A percentile compares a stretch with the other conserved stretches of the same genome.
These are phyloP conservation scores for Diaporthe sp. DNA, from an alignment of 2,329 filamentous ascomycete genomes.

Conservation along the genomic window DNA sequence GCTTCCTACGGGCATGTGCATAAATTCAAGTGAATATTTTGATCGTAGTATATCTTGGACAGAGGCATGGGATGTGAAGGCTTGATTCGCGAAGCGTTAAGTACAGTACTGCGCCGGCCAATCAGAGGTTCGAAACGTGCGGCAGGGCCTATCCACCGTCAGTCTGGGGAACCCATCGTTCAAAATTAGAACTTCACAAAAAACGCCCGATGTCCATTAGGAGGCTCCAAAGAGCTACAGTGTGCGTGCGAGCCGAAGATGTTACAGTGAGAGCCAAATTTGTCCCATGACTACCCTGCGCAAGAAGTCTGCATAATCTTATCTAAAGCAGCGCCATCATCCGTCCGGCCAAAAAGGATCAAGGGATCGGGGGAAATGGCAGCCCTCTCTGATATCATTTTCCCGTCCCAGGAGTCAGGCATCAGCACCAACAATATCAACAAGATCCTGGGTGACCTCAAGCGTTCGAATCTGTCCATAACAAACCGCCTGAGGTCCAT, in stretches of 20 bases:
- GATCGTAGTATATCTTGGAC: neutral
- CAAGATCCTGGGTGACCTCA: constrained; percentile 78
- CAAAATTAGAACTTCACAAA: neutral
- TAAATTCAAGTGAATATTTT: neutral
- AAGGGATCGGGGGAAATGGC: constrained; percentile 42
- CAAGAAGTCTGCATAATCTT: neutral
- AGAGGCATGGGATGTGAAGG: neutral
- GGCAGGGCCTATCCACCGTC: neutral
- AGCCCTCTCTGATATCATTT: constrained; percentile 60
- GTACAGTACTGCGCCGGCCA: neutral
- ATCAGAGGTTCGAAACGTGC: neutral
- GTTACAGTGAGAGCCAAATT: neutral
- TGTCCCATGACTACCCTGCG: neutral
- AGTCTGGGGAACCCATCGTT: constrained; percentile 1
- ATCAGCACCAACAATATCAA: constrained; percentile 71
- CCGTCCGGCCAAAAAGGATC: neutral
- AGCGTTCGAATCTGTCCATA: constrained; percentile 82
- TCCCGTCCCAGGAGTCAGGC: constrained; percentile 65
- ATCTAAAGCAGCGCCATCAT: neutral
- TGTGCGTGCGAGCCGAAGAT: neutral
- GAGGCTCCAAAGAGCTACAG: neutral
- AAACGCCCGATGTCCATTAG: neutral
- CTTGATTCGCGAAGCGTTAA: neutral
- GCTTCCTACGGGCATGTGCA: neutral
- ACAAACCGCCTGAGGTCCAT: constrained; percentile 88